Conservation (phyloP, 352 stramenopile species). For the Halophytophthora polymorphica region DNA sequence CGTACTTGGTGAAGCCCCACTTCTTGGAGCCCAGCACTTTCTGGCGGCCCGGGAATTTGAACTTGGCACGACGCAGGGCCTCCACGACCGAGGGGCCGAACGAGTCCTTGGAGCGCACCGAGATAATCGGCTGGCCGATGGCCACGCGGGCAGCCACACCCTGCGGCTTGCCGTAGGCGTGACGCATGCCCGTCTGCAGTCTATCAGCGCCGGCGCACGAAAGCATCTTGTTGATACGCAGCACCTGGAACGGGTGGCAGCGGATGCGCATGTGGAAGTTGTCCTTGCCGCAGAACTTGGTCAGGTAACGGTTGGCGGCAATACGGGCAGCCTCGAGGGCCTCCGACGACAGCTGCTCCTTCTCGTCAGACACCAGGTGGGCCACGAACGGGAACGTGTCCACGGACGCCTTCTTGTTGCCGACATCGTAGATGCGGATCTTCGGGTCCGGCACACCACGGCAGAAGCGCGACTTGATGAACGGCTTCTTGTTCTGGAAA, state of each 20-base stretch:
- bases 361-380: conserved; percentile 95
- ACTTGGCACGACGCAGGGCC: conserved; percentile 98
- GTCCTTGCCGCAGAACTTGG: conserved; percentile 98
- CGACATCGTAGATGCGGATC: conserved; percentile 99
- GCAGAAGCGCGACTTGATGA: conserved; percentile 99
- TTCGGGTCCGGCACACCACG: conserved; percentile 96
- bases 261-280: conserved; percentile 99
- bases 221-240: conserved; percentile 99
- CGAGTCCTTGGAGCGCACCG: conserved; percentile 95
- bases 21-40: conserved; percentile 99
- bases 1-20: conserved; percentile 99
- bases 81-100: conserved; percentile 94
- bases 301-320: conserved; percentile 98
- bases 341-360: conserved; percentile 95
- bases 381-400: conserved; percentile 98
- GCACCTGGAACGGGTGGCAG: conserved; percentile 98
- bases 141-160: conserved; percentile 97
- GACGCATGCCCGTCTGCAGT: conserved; percentile 97
- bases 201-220: conserved; percentile 99
- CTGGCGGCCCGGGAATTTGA: conserved; percentile 99
- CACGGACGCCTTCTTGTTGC: conserved; percentile 97
- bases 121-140: conserved; percentile 99
- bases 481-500: conserved; percentile 99
- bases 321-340: conserved; percentile 98
- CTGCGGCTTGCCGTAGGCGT: conserved; percentile 99